Evolutionary conservation across 176 grass and related monocot species (phyloP), one percentile per base, ranked within the genome.

Genomic region (Oryza rufipogon): DNA sequence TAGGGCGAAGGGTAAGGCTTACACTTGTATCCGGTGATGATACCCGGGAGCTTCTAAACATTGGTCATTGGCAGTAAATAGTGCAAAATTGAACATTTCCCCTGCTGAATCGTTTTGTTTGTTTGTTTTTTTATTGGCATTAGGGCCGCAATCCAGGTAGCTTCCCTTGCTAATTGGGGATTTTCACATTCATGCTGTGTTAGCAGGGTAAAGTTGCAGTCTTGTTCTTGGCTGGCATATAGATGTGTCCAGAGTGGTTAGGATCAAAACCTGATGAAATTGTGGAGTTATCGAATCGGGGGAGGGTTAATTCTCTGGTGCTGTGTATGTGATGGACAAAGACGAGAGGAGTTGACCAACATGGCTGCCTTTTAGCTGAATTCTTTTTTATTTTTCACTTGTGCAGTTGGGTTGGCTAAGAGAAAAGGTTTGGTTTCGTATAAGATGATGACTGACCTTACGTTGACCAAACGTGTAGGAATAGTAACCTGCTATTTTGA

Each of bases 1-100:
- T 39, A 44, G 68, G 86, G 87, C 78, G 90, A 83, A 61, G 47
- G 82, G 74, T 74, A 60, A 9, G 68, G 83, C 87, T 77, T 48
- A 87, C 67, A 87, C 26, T 71, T 48, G 0, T 12, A 32, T 32
- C 2, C 7, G 22, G 17, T 13, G 36, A 23, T 12, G 36, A 32
- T 32, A 32, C 7, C 70, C 60, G 10, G 34, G 6, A 2, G 63
- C 10, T 17, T 16, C 66, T 17, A 2, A 70, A 12, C 69, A 32
- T 32, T 38, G 41, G 58, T 22, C 20, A 22, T 61, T 61, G 58
- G 8, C 2, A 61, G 20, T 61, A 38, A 61, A 61, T 63, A 63
- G 2, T 63, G n/a, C n/a, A 63, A 7, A 23, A 23, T 63, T 23
- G 58, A 63, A 11, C n/a, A 23, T 63, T 2, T 13, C 2, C 58